A percentile compares a stretch with the other conserved stretches of the same genome.
phyloP scores from a whole-genome alignment of 208 protist species.

The Acanthamoeba healyi region DNA sequence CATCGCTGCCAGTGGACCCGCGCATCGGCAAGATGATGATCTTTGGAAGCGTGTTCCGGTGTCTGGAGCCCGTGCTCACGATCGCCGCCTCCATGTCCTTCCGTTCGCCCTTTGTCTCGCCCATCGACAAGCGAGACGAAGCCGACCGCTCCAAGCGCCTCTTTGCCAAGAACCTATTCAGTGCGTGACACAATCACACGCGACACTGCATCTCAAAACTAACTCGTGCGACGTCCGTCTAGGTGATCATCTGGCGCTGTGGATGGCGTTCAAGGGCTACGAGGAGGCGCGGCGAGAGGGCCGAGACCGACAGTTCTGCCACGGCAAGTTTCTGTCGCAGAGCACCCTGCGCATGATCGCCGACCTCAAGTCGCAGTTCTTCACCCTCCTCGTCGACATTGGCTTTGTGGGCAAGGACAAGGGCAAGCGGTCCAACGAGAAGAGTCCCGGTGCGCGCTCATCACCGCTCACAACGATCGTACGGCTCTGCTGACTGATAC shows the following conservation, averaged over 20 bases:
- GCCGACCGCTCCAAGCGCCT: slow-evolving; percentile 90
- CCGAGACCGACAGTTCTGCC: slow-evolving; percentile 90
- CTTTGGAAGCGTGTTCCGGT: slow-evolving; percentile 95
- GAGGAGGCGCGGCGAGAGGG: slow-evolving; percentile 76
- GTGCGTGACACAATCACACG: slow-evolving; percentile 86
- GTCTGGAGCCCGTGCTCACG: slow-evolving; percentile 96
- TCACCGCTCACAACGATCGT: too few species aligned
- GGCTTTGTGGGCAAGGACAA: not conserved
- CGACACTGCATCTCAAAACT: slow-evolving; percentile 68
- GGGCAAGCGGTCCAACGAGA: too few species aligned
- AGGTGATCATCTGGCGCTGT: slow-evolving; percentile 94
- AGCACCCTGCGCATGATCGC: slow-evolving; percentile 93
- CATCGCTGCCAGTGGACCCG: slow-evolving; percentile 81
- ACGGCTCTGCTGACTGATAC: too few species aligned
- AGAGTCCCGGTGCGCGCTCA: not conserved
- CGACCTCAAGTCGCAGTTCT: slow-evolving; percentile 94
- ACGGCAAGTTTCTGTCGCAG: slow-evolving; percentile 91
- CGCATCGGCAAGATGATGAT: slow-evolving; percentile 96
- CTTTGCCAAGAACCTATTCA: slow-evolving; percentile 72
- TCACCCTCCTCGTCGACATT: slow-evolving; percentile 93
- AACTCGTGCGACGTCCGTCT: not conserved
- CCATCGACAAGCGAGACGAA: slow-evolving; percentile 93
- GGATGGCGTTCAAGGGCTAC: slow-evolving; percentile 94
- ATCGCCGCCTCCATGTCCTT: slow-evolving; percentile 93
- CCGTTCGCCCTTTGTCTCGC: slow-evolving; percentile 85